Evolutionary conservation across 257 asterid species (phyloP).

Genomic region (Solanum rostratum): DNA sequence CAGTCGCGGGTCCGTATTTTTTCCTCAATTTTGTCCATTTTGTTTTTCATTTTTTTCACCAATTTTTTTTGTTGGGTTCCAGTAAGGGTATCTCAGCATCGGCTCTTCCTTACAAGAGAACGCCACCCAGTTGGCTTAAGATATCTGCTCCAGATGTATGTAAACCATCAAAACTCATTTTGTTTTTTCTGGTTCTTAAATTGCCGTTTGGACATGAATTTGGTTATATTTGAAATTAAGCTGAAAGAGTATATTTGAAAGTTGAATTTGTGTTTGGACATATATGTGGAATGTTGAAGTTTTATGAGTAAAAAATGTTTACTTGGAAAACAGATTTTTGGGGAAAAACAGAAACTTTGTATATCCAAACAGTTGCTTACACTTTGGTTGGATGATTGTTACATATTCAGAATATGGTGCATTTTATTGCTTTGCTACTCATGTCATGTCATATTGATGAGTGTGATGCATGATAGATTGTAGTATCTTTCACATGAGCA

Average conservation of each 20-base stretch:
- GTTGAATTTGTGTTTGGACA: background rate
- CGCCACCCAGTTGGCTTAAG: slow-evolving; percentile 70
- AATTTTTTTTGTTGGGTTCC: background rate
- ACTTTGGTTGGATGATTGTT: background rate
- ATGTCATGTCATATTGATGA: background rate
- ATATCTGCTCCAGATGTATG: slow-evolving; percentile 34
- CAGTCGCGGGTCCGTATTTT: slow-evolving; percentile 27
- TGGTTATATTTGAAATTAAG: background rate
- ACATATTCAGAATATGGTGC: background rate
- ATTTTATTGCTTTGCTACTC: no score
- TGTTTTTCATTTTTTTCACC: background rate
- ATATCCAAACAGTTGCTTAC: background rate
- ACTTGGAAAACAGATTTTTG: background rate
- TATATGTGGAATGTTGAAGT: background rate
- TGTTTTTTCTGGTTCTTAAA: background rate
- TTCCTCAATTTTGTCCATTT: background rate
- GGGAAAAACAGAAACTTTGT: background rate
- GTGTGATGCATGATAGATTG: background rate
- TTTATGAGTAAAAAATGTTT: no score
- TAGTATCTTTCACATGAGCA: background rate
- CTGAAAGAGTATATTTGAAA: background rate
- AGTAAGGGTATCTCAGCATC: slow-evolving; percentile 43
- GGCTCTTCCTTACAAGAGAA: slow-evolving; percentile 58
- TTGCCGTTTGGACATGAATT: background rate
- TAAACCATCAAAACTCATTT: background rate